These are phyloP conservation scores for Sungouiozyma intestinalis DNA, from an alignment of 805 yeast genomes.

Conservation along the genomic window DNA sequence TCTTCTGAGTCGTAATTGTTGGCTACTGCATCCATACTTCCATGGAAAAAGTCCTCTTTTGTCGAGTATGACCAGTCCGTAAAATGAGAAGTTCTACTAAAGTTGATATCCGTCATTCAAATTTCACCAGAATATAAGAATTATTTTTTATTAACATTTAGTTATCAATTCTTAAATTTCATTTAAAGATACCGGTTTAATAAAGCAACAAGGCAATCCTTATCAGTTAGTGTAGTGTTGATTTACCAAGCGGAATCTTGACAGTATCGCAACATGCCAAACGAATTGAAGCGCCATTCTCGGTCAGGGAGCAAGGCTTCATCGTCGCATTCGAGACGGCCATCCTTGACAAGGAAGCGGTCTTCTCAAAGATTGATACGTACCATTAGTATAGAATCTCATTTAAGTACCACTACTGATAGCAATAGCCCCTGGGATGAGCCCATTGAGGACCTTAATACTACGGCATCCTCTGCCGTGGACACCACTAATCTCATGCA, in stretches of 20 bases:
- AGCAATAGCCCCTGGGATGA: neutral
- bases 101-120: too few relatives aligned
- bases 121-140: too few relatives aligned
- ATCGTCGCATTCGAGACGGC: conserved; percentile 13
- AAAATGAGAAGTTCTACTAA: too few relatives aligned
- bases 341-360: conserved; percentile 18
- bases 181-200: too few relatives aligned
- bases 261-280: neutral
- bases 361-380: conserved; percentile 23
- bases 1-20: conserved; percentile 11
- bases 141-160: too few relatives aligned
- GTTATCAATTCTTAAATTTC: too few relatives aligned
- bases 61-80: too few relatives aligned
- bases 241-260: too few relatives aligned
- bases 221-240: too few relatives aligned
- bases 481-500: neutral
- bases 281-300: conserved; percentile 19
- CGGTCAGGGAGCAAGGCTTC: conserved; percentile 2
- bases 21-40: conserved; percentile 12
- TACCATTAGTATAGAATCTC: conserved; percentile 20
- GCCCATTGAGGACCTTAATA: neutral
- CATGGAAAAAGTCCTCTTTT: too few relatives aligned
- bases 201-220: too few relatives aligned
- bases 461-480: neutral
- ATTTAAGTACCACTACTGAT: conserved; percentile 1